Evolutionary conservation across 208 protist species (phyloP), one percentile per base, ranked within the genome.

Genomic region (Trypanosoma theileri): DNA sequence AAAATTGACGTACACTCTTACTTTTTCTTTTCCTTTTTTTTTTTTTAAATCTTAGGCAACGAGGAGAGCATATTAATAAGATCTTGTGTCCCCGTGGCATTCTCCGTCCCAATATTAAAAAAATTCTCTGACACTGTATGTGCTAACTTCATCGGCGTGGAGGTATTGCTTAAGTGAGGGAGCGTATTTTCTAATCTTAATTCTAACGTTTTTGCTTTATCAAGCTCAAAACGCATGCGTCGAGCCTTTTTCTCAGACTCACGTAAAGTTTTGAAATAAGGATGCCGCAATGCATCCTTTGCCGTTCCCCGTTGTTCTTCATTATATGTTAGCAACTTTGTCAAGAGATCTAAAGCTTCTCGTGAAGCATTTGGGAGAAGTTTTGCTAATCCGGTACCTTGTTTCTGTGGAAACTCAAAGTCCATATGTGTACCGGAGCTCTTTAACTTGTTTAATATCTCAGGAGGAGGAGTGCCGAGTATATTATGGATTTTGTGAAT

Each of bases 401-500:
- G 57, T 53, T 89, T 93, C 19, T 80, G 50, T 13, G 89, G 78
- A 63, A 89, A 91, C n/a, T 89, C 69, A 45, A 92, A 73, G 60
- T 93, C 85, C 53, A 93, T 80, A 54, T 83, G 84, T 9, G 77
- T 85, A 14, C 86, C 84, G 16, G 60, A 67, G 50, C 66, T 85
- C 41, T 82, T 82, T 51, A 97, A 65, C 46, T 69, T 78, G 14
- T 73, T 71, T 16, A 98, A 78, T 52, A 97, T 75, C 46, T 94
- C 87, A 31, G 80, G 44, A 9, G 90, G 61, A 11, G 96, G 96
- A 0, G 93, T 96, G 12, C 95, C 96, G n/a, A 98, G 62, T 13
- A 98, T 74, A 54, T 92, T 89, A 76, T 98, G 92, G 19, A 98
- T 95, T 59, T 81, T 91, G 69, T 96, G 75, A 13, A 96, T 71